These are phyloP conservation scores for Cupressus sempervirens DNA, from an alignment of 75 land plant genomes.

Conservation along the genomic window DNA sequence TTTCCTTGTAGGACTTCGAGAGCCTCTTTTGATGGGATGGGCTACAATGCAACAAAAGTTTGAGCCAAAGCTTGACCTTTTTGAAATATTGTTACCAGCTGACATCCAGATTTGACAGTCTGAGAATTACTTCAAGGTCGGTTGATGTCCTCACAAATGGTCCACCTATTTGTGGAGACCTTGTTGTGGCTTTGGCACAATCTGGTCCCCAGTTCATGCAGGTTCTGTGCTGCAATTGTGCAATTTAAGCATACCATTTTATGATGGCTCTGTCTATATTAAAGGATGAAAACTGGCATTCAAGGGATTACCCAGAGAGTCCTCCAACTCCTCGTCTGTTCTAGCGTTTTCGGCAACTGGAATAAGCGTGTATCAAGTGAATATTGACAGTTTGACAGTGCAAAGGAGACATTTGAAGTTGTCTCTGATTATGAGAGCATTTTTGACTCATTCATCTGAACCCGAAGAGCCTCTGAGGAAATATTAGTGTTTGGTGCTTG, in stretches of 20 bases:
- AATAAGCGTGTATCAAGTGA: conserved; percentile 93
- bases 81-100: conserved; percentile 87
- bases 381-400: conserved; percentile 77
- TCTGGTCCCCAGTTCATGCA: conserved; percentile 99
- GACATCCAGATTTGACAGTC: conserved; percentile 96
- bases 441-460: conserved; percentile 93
- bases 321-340: conserved; percentile 92
- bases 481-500: no score
- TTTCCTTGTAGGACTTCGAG: conserved; percentile 92
- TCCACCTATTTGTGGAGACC: conserved; percentile 90
- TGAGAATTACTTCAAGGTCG: conserved; percentile 89
- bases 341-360: conserved; percentile 92
- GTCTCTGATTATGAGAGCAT: conserved; percentile 89
- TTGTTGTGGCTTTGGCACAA: conserved; percentile 94
- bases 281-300: conserved; percentile 92
- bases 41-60: conserved; percentile 86
- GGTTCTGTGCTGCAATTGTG: conserved; percentile 88
- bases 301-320: conserved; percentile 96
- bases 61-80: conserved; percentile 93
- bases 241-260: conserved; percentile 79
- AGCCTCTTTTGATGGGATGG: conserved; percentile 96
- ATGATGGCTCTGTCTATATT: conserved; percentile 81
- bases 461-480: no score
- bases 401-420: conserved; percentile 97
- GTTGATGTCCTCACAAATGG: conserved; percentile 85